These are phyloP conservation scores for Umbelopsis ramanniana DNA, from an alignment of 192 early-diverging fungal genomes.

Conservation along the genomic window DNA sequence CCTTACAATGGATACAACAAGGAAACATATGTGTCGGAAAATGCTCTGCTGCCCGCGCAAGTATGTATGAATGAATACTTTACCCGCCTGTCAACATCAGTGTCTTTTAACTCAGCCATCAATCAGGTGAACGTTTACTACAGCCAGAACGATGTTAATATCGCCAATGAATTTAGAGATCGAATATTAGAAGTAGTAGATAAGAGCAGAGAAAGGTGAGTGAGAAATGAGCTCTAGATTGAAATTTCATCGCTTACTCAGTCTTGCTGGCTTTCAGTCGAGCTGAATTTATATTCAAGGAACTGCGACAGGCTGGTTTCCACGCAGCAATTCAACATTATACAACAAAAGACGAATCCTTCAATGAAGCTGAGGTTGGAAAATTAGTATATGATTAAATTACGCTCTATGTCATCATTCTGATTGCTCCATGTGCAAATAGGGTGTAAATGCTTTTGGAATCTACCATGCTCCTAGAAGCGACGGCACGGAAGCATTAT, in stretches of 20 bases:
- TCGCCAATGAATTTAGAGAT: conserved; percentile 49
- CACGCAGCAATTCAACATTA: conserved; percentile 57
- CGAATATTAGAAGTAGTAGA: conserved; percentile 41
- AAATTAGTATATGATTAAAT: too few relatives aligned
- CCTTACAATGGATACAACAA: conserved; percentile 68
- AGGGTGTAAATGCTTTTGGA: conserved; percentile 81
- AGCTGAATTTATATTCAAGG: conserved; percentile 51
- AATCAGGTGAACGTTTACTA: conserved; percentile 60
- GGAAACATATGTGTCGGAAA: conserved; percentile 75
- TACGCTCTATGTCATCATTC: neutral
- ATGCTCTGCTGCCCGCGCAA: conserved; percentile 75
- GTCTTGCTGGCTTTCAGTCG: conserved; percentile 32
- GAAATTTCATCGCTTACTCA: too few relatives aligned
- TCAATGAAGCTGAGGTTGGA: conserved; percentile 12
- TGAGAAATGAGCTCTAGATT: neutral
- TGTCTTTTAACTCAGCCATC: neutral
- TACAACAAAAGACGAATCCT: conserved; percentile 24
- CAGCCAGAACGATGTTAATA: conserved; percentile 43
- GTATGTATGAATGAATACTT: conserved; percentile 36
- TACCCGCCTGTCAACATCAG: neutral
- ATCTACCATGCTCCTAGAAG: conserved; percentile 79
- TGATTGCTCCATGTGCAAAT: neutral
- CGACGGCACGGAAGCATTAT: conserved; percentile 88
- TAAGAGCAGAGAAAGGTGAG: conserved; percentile 39
- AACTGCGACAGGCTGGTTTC: conserved; percentile 57